Percentiles rank a stretch among this genome's conserved stretches.
phyloP scores from a whole-genome alignment of 2,329 filamentous ascomycete genomes.

The Ilyonectria sp. region DNA sequence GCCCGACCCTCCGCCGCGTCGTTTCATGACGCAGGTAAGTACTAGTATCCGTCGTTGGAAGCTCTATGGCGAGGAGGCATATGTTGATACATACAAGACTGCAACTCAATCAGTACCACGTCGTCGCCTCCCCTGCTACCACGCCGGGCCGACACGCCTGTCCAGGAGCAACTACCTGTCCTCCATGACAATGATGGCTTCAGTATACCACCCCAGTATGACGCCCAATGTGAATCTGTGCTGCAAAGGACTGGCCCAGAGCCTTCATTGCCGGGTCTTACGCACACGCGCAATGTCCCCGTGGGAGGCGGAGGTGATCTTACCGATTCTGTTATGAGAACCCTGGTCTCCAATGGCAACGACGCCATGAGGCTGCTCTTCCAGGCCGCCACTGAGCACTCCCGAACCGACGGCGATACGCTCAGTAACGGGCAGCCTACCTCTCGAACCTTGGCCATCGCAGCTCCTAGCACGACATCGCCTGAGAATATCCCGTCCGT shows the following conservation, averaged over 20 bases:
- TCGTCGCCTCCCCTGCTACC: not conserved
- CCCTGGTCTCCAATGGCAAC: conserved; percentile 67
- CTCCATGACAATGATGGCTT: not conserved
- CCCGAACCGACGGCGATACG: conserved; percentile 1
- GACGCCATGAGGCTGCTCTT: conserved; percentile 68
- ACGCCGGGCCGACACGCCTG: not conserved
- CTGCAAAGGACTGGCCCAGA: not conserved
- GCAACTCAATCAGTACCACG: not conserved
- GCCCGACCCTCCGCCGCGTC: not conserved
- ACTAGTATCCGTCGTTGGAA: not conserved
- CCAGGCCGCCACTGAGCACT: conserved; percentile 54
- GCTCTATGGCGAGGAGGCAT: not conserved
- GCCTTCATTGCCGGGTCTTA: not conserved
- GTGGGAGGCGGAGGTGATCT: conserved; percentile 6
- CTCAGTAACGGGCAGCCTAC: conserved; percentile 4
- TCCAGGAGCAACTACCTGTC: not conserved
- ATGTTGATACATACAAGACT: not conserved
- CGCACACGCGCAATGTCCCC: not conserved
- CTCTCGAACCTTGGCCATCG: not conserved
- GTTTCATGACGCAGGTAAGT: conserved; percentile 2
- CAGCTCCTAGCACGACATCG: not conserved
- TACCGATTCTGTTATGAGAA: conserved; percentile 55
- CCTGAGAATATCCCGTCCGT: not conserved
- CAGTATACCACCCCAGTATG: not conserved
- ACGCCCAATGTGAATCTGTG: not conserved